These are phyloP conservation scores for Bretziella fagacearum DNA, from an alignment of 2,329 filamentous ascomycete genomes.

Conservation along the genomic window DNA sequence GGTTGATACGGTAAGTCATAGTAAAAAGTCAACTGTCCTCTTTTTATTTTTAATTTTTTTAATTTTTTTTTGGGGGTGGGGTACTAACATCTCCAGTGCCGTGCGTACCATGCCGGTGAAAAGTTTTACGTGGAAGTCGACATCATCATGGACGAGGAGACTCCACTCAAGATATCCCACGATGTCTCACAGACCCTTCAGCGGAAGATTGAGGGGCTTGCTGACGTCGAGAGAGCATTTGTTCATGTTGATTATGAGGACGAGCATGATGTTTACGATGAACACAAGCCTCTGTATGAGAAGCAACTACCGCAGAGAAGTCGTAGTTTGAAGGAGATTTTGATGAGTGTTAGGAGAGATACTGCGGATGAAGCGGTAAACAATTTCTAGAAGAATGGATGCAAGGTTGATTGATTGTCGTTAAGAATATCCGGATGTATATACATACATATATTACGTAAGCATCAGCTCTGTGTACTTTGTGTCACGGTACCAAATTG, in stretches of 20 bases:
- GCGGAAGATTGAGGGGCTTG: slow-evolving; percentile 37
- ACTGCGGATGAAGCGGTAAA: background rate
- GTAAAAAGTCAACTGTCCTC: too few species aligned
- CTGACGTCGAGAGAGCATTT: slow-evolving; percentile 28
- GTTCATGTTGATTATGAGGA: slow-evolving; percentile 31
- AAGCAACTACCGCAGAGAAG: slow-evolving; percentile 13
- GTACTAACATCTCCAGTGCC: slow-evolving; percentile 23
- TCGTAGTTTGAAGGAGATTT: background rate
- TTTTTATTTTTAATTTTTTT: too few species aligned
- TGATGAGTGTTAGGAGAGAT: background rate
- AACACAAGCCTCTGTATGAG: slow-evolving; percentile 28
- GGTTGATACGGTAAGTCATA: slow-evolving; percentile 36
- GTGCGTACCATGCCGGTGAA: slow-evolving; percentile 44
- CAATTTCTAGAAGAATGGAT: background rate
- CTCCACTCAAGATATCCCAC: slow-evolving; percentile 38
- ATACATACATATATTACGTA: too few species aligned
- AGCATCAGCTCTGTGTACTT: too few species aligned
- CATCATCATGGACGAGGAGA: slow-evolving; percentile 39
- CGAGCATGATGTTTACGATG: slow-evolving; percentile 25
- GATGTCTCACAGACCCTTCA: slow-evolving; percentile 43
- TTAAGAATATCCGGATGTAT: too few species aligned
- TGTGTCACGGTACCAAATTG: too few species aligned
- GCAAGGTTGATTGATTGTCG: background rate
- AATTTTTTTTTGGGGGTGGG: slow-evolving; percentile 6
- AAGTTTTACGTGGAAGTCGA: slow-evolving; percentile 47